phyloP scores from a whole-genome alignment of 139 green algal genomes.

The Chlamydomonas sp. region DNA sequence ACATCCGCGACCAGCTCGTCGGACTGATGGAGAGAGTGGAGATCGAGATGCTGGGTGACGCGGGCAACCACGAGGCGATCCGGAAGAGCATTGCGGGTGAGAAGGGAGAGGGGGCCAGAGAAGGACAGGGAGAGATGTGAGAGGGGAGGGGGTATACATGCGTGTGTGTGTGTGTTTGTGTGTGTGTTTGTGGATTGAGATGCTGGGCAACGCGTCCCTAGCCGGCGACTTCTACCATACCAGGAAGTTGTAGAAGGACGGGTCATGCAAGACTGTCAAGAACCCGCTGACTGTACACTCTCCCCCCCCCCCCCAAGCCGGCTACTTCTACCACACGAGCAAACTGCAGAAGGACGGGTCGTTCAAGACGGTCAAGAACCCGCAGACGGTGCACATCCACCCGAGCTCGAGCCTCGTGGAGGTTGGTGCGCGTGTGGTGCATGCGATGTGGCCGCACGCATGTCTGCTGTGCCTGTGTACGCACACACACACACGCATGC shows the following conservation, averaged over 20 bases:
- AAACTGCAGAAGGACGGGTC: slow-evolving; percentile 76
- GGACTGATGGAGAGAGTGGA: slow-evolving; percentile 93
- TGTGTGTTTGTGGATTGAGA: too few species aligned
- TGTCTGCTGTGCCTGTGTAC: not conserved
- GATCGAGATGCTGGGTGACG: slow-evolving; percentile 77
- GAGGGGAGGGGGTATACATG: too few species aligned
- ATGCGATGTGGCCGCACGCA: not conserved
- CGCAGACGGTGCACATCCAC: slow-evolving; percentile 80
- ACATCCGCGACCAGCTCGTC: slow-evolving; percentile 94
- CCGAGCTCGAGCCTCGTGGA: slow-evolving; percentile 13
- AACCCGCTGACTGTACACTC: slow-evolving; percentile 87
- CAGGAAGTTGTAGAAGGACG: slow-evolving; percentile 74
- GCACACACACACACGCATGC: too few species aligned
- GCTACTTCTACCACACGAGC: slow-evolving; percentile 94
- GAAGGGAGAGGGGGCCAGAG: too few species aligned
- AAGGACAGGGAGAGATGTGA: too few species aligned
- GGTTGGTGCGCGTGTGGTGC: not conserved
- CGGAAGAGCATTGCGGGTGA: slow-evolving; percentile 46
- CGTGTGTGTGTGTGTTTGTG: too few species aligned
- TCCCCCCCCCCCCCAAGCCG: slow-evolving; percentile 43
- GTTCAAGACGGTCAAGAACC: slow-evolving; percentile 96
- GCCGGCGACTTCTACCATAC: slow-evolving; percentile 94
- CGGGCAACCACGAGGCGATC: slow-evolving; percentile 64
- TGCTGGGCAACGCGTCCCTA: too few species aligned
- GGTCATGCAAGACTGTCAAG: slow-evolving; percentile 92